Evolutionary conservation across 352 stramenopile genomes (phyloP).

Genomic region (Phytophthora palmivora): DNA sequence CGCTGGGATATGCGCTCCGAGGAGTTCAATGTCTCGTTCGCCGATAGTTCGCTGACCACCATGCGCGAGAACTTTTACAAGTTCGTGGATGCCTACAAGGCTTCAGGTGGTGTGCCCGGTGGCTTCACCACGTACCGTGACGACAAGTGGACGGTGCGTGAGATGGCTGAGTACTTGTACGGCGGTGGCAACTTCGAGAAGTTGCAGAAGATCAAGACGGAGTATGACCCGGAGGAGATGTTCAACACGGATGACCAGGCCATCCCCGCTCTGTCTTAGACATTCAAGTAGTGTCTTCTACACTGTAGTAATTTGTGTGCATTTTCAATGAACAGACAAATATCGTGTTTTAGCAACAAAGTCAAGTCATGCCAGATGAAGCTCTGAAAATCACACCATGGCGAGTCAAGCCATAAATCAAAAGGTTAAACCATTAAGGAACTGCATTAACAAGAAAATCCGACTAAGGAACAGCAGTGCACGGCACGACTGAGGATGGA

Average conservation of each 20-base stretch:
- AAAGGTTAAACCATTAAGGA: no score
- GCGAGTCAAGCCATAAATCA: no score
- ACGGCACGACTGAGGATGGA: no score
- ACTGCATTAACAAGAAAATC: no score
- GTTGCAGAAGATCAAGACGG: conserved; percentile 38
- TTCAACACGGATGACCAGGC: conserved; percentile 38
- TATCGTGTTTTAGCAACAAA: no score
- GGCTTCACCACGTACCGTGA: conserved; percentile 39
- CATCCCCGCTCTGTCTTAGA: conserved; percentile 32
- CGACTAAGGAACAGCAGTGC: no score
- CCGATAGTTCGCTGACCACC: conserved; percentile 22
- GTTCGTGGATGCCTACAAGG: conserved; percentile 32
- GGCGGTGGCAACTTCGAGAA: conserved; percentile 29
- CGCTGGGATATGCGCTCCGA: conserved; percentile 36
- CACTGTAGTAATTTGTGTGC: conserved; percentile 1
- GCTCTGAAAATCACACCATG: no score
- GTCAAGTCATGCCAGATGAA: no score
- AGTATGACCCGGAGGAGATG: conserved; percentile 30
- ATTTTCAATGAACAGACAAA: neutral
- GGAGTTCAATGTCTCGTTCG: conserved; percentile 27
- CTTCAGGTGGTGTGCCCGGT: conserved; percentile 25
- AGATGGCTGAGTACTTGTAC: conserved; percentile 34
- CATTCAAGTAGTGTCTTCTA: neutral
- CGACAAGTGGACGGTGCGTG: conserved; percentile 32
- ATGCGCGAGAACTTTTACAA: conserved; percentile 34